Evolutionary conservation across 2,329 filamentous ascomycete genomes (phyloP).

Genomic region (Venturia oleaginea): DNA sequence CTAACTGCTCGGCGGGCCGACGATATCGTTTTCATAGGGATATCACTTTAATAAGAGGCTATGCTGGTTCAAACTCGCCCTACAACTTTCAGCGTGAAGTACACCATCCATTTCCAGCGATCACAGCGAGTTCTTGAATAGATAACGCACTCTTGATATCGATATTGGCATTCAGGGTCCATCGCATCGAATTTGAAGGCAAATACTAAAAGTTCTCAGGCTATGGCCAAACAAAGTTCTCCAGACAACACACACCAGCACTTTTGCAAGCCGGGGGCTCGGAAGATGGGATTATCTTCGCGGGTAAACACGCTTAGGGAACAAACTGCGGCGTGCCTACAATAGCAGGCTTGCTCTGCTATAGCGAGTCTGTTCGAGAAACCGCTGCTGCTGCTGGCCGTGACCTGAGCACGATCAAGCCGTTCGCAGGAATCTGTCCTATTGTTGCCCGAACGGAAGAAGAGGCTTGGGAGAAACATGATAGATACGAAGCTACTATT

Average conservation of each 20-base stretch:
- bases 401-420: slow-evolving; percentile 48
- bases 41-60: background rate
- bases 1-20: background rate
- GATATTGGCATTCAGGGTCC: background rate
- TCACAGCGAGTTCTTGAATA: background rate
- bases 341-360: background rate
- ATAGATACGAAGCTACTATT: slow-evolving; percentile 43
- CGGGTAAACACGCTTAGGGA: slow-evolving; percentile 49
- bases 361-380: background rate
- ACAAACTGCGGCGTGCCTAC: slow-evolving; percentile 34
- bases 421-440: slow-evolving; percentile 32
- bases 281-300: slow-evolving; percentile 48
- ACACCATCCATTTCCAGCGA: no score
- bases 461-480: slow-evolving; percentile 45
- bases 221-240: slow-evolving; percentile 35
- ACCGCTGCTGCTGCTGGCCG: slow-evolving; percentile 30
- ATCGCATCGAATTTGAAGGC: slow-evolving; percentile 38
- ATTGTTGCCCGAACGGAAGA: slow-evolving; percentile 27
- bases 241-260: slow-evolving; percentile 32
- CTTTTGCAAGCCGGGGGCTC: slow-evolving; percentile 50
- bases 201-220: slow-evolving; percentile 43
- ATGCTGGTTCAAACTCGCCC: background rate
- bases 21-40: background rate
- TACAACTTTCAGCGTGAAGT: no score
- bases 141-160: background rate